Evolutionary conservation across 495 filamentous ascomycete species (phyloP).

Genomic region (Cercophora samala): DNA sequence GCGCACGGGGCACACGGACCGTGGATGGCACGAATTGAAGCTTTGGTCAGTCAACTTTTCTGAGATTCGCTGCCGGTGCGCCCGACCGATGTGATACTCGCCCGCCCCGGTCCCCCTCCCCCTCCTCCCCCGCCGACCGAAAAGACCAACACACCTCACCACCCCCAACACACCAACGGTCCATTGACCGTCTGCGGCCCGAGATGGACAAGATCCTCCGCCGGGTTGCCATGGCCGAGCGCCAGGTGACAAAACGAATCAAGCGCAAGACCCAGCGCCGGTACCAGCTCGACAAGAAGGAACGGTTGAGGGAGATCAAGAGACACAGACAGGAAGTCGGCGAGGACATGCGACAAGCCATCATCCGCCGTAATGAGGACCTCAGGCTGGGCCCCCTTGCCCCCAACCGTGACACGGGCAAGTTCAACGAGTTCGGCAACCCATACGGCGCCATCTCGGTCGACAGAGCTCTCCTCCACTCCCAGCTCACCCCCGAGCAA

Average conservation of each 20-base stretch:
- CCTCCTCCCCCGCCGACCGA: conserved; percentile 1
- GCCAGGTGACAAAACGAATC: conserved; percentile 53
- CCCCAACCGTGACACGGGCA: conserved; percentile 64
- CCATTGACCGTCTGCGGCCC: not conserved
- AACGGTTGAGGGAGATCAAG: conserved; percentile 26
- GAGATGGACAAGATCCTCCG: conserved; percentile 74
- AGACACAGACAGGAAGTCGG: conserved; percentile 7
- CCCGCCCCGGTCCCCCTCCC: conserved; percentile 2
- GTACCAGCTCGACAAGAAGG: conserved; percentile 35
- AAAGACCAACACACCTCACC: not conserved
- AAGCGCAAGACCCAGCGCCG: conserved; percentile 38
- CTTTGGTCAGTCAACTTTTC: conserved; percentile 18
- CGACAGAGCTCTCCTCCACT: conserved; percentile 29
- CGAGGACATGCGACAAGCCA: conserved; percentile 28
- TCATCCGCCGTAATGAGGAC: conserved; percentile 55
- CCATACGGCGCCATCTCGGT: conserved; percentile 29
- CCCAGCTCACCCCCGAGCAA: conserved; percentile 21
- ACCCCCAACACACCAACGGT: not conserved
- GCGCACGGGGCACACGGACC: not conserved
- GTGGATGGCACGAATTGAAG: conserved; percentile 5
- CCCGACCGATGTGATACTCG: conserved; percentile 2
- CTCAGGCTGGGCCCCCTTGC: conserved; percentile 73
- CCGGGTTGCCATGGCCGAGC: conserved; percentile 63
- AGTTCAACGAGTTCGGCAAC: conserved; percentile 35
- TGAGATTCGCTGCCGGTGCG: conserved; percentile 16